A percentile compares a stretch with the other conserved stretches of the same genome.
Evolutionary conservation across 352 stramenopile genomes (phyloP).

Genomic region (Pythium folliculosum): DNA sequence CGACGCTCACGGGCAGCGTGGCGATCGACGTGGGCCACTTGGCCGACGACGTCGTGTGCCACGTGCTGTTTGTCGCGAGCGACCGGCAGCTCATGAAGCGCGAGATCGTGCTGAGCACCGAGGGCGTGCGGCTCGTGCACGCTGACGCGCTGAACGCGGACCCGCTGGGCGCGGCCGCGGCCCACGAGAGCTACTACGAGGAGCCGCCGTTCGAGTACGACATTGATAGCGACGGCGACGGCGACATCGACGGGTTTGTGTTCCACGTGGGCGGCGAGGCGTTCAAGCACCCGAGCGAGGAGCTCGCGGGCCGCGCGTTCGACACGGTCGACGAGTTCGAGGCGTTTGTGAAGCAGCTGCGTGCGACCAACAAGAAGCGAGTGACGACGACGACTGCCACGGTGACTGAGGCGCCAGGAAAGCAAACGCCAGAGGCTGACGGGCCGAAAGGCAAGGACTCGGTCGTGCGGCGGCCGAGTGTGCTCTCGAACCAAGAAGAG

Average conservation of each 20-base stretch:
- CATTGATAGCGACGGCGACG: slow-evolving; percentile 17
- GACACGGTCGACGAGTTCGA: slow-evolving; percentile 53
- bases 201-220: slow-evolving; percentile 33
- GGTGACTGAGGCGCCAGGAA: not conserved
- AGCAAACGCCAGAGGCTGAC: not conserved
- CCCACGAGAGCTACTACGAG: slow-evolving; percentile 23
- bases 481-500: slow-evolving; percentile 10
- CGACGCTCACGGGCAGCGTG: slow-evolving; percentile 41
- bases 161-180: not conserved
- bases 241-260: slow-evolving; percentile 28
- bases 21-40: slow-evolving; percentile 46
- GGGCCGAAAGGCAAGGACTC: not conserved
- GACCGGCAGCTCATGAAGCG: slow-evolving; percentile 59
- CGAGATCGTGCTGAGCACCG: slow-evolving; percentile 57
- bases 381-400: not conserved
- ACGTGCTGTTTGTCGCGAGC: slow-evolving; percentile 64
- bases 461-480: not conserved
- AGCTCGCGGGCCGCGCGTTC: slow-evolving; percentile 51
- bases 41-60: slow-evolving; percentile 44
- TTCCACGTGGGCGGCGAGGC: slow-evolving; percentile 60
- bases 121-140: slow-evolving; percentile 42
- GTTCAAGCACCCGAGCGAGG: slow-evolving; percentile 54
- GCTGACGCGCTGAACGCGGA: slow-evolving; percentile 17
- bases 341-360: slow-evolving; percentile 45
- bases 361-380: slow-evolving; percentile 24